Evolutionary conservation across 805 yeast species (phyloP), one percentile per base, ranked within the genome.

Genomic region (Myxozyma lipomycoides): DNA sequence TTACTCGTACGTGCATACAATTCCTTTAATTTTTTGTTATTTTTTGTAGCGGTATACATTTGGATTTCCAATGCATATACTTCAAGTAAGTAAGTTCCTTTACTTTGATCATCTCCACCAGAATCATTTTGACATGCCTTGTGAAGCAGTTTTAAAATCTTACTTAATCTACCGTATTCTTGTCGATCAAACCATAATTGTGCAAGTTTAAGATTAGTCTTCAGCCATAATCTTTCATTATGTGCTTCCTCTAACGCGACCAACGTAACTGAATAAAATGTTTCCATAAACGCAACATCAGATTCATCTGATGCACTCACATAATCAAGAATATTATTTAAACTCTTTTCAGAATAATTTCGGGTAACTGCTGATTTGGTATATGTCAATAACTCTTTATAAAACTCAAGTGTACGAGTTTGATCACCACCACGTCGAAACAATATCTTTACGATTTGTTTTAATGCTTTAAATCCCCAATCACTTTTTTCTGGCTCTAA

Each of bases 11-110:
- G 69, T 24, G 71, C 66, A 56, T 83, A 79, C 19, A 82, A 69
- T 43, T 73, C 69, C 48, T 58, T 58, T 39, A 84, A 67, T 49
- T 69, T 67, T 2, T 70, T 53, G 26, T 71, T 59, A 24, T 73
- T 61, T 7, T 71, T 66, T 10, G 67, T 63, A 30, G 68, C 72
- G 2, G 79, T 69, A 30, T 74, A 70, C 40, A 78, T 73, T 48
- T 77, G 77, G 51, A 86, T 83, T 61, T 83, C 84, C 3, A 79
- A 73, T 0, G 93, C 85, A 19, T 83, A 74, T 1, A 82, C 72
- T 51, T 86, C 95, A 37, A 86, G 66, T 19, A 79, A 65, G 53
- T 66, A 59, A 15, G 65, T 62, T 2, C 61, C 62, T 26, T 59
- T 57, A 9, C 59, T 49, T 34, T 54, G 62, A 37, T 62, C 61